phyloP scores from a whole-genome alignment of 2,329 filamentous ascomycete species.

The Arthroderma sp. region DNA sequence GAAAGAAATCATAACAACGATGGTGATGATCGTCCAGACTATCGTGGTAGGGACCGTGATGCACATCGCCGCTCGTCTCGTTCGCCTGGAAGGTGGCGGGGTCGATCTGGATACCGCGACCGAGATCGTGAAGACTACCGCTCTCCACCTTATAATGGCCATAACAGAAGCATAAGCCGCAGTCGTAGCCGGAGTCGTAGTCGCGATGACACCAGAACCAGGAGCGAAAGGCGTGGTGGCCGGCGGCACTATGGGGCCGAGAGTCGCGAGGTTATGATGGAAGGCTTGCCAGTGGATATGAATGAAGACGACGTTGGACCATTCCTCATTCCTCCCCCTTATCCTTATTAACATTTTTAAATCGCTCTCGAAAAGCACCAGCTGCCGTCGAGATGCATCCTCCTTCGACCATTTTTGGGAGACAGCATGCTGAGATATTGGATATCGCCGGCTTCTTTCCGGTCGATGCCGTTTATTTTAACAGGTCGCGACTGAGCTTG shows the following conservation, averaged over 20 bases:
- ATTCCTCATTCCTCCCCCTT: slow-evolving; percentile 18
- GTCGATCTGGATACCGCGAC: slow-evolving; percentile 28
- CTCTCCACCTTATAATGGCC: slow-evolving; percentile 25
- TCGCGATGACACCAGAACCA: slow-evolving; percentile 17
- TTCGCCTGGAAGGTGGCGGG: slow-evolving; percentile 25
- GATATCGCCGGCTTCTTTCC: slow-evolving; percentile 20
- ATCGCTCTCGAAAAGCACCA: neutral
- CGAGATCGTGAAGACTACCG: slow-evolving; percentile 35
- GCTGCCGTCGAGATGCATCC: neutral
- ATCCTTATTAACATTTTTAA: slow-evolving; percentile 6
- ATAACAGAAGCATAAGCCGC: slow-evolving; percentile 23
- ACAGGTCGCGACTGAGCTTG: slow-evolving; percentile 45
- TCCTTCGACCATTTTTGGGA: slow-evolving; percentile 13
- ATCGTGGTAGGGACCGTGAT: slow-evolving; percentile 23
- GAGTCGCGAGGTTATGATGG: slow-evolving; percentile 38
- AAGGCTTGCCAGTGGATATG: slow-evolving; percentile 37
- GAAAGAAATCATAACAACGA: slow-evolving; percentile 17
- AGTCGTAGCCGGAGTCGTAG: slow-evolving; percentile 20
- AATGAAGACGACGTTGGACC: slow-evolving; percentile 38
- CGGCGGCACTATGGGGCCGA: slow-evolving; percentile 28
- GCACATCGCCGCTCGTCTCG: slow-evolving; percentile 21
- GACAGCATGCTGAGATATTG: slow-evolving; percentile 28
- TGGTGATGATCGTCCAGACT: slow-evolving; percentile 18
- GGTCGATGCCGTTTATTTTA: slow-evolving; percentile 22
- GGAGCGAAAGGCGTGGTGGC: slow-evolving; percentile 24